Conservation (phyloP, 306 rosid genomes). For the Ochetophila trinervis region DNA sequence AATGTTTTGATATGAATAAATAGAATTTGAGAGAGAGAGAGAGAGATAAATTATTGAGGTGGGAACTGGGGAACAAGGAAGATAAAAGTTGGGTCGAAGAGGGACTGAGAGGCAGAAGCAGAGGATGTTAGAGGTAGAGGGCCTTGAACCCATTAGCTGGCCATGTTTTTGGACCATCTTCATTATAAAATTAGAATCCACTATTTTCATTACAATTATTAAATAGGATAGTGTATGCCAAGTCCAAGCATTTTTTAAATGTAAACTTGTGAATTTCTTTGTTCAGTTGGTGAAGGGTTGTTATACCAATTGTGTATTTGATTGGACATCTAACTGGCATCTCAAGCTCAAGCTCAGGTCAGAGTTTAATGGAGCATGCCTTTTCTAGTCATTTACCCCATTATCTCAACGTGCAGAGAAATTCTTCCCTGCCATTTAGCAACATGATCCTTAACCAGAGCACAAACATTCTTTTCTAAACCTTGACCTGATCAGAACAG, state of each 20-base stretch:
- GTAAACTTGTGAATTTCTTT: slow-evolving; percentile 39
- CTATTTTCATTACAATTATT: slow-evolving; percentile 11
- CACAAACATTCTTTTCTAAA: too few species aligned
- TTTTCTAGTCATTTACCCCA: slow-evolving; percentile 10
- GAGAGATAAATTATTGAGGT: neutral
- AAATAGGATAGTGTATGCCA: slow-evolving; percentile 11
- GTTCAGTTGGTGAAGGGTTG: slow-evolving; percentile 71
- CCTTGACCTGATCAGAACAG: too few species aligned
- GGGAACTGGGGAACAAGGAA: neutral
- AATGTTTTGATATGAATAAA: slow-evolving; percentile 12
- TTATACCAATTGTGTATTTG: slow-evolving; percentile 38
- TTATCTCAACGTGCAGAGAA: neutral
- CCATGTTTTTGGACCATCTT: slow-evolving; percentile 38
- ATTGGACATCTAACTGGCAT: slow-evolving; percentile 38
- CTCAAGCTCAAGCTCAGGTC: slow-evolving; percentile 22
- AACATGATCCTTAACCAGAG: too few species aligned
- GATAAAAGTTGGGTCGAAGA: too few species aligned
- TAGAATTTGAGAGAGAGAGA: slow-evolving; percentile 1
- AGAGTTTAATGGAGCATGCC: slow-evolving; percentile 17
- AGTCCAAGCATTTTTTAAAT: slow-evolving; percentile 40
- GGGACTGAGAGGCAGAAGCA: slow-evolving; percentile 18
- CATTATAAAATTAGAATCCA: slow-evolving; percentile 20
- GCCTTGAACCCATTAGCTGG: slow-evolving; percentile 46
- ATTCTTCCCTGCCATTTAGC: too few species aligned
- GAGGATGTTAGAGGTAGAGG: neutral